Conservation (phyloP, 495 filamentous ascomycete species). For the Chaetomium tenue region DNA sequence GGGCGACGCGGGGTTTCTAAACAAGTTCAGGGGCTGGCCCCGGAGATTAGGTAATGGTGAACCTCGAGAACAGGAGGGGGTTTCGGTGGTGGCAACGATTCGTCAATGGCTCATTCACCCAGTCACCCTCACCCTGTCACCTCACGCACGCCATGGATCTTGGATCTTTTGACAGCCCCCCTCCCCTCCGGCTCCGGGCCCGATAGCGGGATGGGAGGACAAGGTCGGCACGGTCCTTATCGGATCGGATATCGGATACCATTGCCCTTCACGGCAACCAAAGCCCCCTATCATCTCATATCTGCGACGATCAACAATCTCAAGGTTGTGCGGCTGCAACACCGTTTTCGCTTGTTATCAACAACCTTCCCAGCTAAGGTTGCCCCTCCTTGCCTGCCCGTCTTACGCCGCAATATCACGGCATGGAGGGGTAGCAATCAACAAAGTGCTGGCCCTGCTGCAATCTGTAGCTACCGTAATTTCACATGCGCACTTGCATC, state of each 20-base stretch:
- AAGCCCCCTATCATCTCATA: background rate
- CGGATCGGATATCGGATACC: slow-evolving; percentile 19
- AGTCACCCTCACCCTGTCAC: too few species aligned
- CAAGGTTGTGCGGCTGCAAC: too few species aligned
- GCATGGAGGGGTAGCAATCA: slow-evolving; percentile 14
- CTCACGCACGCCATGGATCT: background rate
- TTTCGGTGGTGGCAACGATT: background rate
- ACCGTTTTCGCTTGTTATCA: background rate
- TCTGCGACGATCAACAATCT: too few species aligned
- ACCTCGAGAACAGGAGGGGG: slow-evolving; percentile 3
- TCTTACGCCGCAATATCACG: slow-evolving; percentile 12
- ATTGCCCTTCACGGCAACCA: background rate
- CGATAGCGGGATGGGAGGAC: background rate
- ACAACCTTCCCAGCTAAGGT: background rate
- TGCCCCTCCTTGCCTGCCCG: background rate
- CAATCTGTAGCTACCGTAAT: too few species aligned
- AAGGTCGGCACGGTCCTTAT: slow-evolving; percentile 18
- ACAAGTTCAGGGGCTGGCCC: background rate
- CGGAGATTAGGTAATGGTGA: background rate
- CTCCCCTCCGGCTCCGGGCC: slow-evolving; percentile 6
- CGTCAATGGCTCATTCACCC: slow-evolving; percentile 6
- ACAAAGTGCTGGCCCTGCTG: background rate
- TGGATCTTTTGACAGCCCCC: background rate
- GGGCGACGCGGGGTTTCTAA: background rate
- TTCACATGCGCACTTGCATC: too few species aligned